Conservation (phyloP, 2,329 filamentous ascomycete genomes). For the Elsinoe fawcettii region DNA sequence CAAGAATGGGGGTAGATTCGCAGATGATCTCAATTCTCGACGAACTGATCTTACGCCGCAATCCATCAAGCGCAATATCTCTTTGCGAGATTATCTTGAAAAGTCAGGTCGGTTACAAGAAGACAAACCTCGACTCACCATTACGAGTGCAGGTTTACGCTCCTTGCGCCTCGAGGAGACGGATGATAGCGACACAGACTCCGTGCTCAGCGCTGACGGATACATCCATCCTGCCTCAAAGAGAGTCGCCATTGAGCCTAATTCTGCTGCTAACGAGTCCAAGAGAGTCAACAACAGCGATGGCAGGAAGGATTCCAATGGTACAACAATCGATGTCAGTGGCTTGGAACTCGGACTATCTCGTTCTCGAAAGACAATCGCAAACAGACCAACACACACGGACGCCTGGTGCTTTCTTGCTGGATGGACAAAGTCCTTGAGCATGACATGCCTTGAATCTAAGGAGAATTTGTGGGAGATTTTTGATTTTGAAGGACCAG, state of each 20-base stretch:
- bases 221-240: not conserved
- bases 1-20: conserved; percentile 39
- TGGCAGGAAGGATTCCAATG: not conserved
- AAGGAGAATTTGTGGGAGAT: conserved; percentile 17
- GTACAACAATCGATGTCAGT: not conserved
- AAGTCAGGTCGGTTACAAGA: not conserved
- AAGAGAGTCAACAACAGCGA: not conserved
- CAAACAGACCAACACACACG: not conserved
- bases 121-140: not conserved
- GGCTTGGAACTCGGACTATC: not conserved
- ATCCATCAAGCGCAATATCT: conserved; percentile 9
- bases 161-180: not conserved
- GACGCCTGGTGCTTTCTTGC: not conserved
- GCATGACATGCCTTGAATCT: not conserved
- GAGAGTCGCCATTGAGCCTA: not conserved
- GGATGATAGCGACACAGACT: conserved; percentile 13
- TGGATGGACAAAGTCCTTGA: not conserved
- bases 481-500: conserved; percentile 23
- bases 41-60: not conserved
- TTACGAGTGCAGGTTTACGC: not conserved
- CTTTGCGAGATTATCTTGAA: conserved; percentile 9
- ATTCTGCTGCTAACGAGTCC: not conserved
- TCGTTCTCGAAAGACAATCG: not conserved
- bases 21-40: conserved; percentile 17
- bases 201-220: not conserved